Evolutionary conservation across 805 yeast species (phyloP).

Genomic region (Saccharomycopsis vini): DNA sequence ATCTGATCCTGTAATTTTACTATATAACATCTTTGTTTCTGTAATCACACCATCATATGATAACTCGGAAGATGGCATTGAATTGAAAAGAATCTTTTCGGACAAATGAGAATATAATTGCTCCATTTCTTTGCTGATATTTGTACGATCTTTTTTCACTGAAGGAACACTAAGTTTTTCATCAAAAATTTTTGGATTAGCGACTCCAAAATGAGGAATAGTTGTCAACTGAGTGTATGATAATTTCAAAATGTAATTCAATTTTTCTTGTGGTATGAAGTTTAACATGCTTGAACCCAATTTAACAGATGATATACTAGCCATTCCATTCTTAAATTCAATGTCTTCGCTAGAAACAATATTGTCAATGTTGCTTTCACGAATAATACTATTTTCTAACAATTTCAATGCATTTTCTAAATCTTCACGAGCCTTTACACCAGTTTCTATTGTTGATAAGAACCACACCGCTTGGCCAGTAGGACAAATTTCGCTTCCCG

Average conservation of each 20-base stretch:
- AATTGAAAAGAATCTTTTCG: conserved; percentile 29
- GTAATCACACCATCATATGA: conserved; percentile 87
- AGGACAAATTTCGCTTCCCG: conserved; percentile 83
- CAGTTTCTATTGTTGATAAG: conserved; percentile 66
- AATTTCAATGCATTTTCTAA: conserved; percentile 72
- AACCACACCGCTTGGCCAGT: conserved; percentile 87
- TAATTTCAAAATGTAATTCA: conserved; percentile 52
- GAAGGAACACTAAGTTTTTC: background rate
- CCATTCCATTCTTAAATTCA: conserved; percentile 49
- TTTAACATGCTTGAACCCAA: conserved; percentile 79
- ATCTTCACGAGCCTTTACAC: conserved; percentile 62
- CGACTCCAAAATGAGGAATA: conserved; percentile 48
- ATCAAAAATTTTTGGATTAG: conserved; percentile 31
- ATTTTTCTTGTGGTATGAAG: conserved; percentile 72
- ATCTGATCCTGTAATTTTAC: conserved; percentile 78
- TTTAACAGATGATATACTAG: conserved; percentile 70
- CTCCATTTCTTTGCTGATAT: conserved; percentile 15
- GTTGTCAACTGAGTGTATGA: conserved; percentile 52
- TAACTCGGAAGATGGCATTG: conserved; percentile 76
- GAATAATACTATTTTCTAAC: conserved; percentile 68
- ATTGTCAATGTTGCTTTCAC: conserved; percentile 50
- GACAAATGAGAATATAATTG: background rate
- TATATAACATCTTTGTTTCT: conserved; percentile 68
- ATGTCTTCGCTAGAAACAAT: conserved; percentile 47
- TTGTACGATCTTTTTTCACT: conserved; percentile 19